Evolutionary conservation across 805 yeast species (phyloP), one percentile per base, ranked within the genome.

Genomic region (Pichia manshurica): DNA sequence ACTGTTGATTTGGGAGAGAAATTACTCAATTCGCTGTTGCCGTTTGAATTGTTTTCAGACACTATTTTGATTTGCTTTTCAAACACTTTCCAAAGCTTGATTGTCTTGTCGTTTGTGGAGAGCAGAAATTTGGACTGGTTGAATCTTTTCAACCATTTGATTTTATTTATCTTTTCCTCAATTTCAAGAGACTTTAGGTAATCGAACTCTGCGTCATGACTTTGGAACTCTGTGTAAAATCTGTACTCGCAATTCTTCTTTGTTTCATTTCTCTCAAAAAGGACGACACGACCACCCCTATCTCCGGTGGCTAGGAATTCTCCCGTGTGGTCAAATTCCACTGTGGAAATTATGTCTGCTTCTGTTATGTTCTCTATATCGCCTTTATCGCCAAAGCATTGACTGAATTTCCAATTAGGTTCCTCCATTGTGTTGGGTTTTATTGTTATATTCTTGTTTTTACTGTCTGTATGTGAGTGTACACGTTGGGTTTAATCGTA

Each of bases 121-220:
- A 93, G 74, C 57, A 93, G 71, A 61, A 87, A 88, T 62, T 90
- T 91, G n/a, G 96, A 87, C 61, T 84, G 82, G 68, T 89, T 91
- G 44, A 84, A 82, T 53, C 95, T 81, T 58, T 78, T 81, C 61
- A 95, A 78, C 99, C 99, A 93, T 68, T 89, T 88, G 65, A 95
- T 91, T 70, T 93, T 91, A 71, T 93, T 93, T 68, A 93, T 95
- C 67, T 91, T 91, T 70, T 93, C 99, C 69, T 93, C 99, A 62
- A 93, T 95, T 68, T 95, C 99, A 55, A 93, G 73, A 21, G 96
- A 85, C 70, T 95, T 93, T 55, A 93, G 75, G 69, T 93, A 93
- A 69, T 93, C 99, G 62, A 93, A 93, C 67, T 93, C 99, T 9
- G 98, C 97, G 68, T 93, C 99, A 69, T 93, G 99, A 63, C 89